Base-by-base conservation (phyloP, 1,284 basidiomycete genomes). In the Cutaneotrichosporon cutaneum region DNA sequence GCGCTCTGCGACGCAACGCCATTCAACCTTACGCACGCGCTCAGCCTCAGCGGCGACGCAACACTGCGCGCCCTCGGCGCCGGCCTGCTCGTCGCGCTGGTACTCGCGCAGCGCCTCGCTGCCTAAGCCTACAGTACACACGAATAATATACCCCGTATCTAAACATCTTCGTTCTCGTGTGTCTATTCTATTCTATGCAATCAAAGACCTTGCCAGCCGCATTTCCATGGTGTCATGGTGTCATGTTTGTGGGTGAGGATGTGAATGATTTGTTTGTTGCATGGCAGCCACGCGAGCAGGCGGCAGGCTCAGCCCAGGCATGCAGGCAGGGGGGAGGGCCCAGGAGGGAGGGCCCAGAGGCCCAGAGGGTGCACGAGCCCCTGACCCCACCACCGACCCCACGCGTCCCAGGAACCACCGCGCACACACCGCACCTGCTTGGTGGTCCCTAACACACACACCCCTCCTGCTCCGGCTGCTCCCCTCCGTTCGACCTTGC, bases 1-100 rank as follows among this genome's bases (percentile, higher is more conserved):
- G 75, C 77, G 7, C 71, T 80, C 11, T 77, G 75, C 14, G 69
- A 68, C 36, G 76, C 77, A 14, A 72, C 77, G 0, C 77, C 78
- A 7, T 63, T 67, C 3, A 57, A 67, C 1, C 68, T 77, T 53
- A 71, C 73, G 22, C 71, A 74, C 47, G 71, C 75, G 4, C 67
- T 79, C 27, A 73, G 74, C 62, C 63, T 73, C 47, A 69, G 69
- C 14, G 78, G 77, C 26, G 72, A 75, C 61, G 45, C 71, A 1
- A 72, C 76, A 48, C 75, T 69, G n/a, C 67, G 78, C 27, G 77
- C 74, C 2, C 66, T 80, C 10, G 72, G 70, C 13, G 77, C 72
- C 21, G 77, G 71, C 21, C 62, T 80, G 16, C 56, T 74, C 16
- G 70, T 71, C n/a, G 73, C 65, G 16, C 66, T 78, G 39, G 61